Base-by-base conservation (phyloP, 306 rosid species). In the Prosopis cineraria region DNA sequence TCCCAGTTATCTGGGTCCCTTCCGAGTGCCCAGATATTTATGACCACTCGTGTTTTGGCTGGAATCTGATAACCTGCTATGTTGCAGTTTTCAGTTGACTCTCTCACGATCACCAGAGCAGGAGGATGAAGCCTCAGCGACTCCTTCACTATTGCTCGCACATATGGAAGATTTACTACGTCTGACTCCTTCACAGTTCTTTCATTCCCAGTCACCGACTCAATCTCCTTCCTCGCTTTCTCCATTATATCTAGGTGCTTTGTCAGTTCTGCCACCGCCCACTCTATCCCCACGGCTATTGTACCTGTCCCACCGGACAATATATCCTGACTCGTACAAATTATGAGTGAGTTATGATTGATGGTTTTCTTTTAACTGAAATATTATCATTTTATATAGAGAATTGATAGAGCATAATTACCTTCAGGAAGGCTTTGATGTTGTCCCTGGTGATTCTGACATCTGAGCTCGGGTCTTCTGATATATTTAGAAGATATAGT, bases 51-150 rank as follows among this genome's bases (percentile, higher is more conserved):
- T n/a, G 87, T 86, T 34, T 82, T 84, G 22, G 84, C 69, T 20
- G 93, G 90, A 65, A 90, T 88, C 25, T 89, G 80, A 75, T 83
- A 89, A 5, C 88, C 93, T 8, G 33, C 73, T 36, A 84, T 48
- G 8, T 19, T 84, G 80, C 92, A 84, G n/a, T 77, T 52, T n/a
- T 84, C 77, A 0, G 91, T 56, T 45, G 91, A 83, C n/a, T 87
- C 92, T 76, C 98, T 86, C 52, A 83, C 9, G 8, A 87, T 70
- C 44, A 91, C 62, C 22, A 97, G 95, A 45, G 87, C 73, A 1
- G 96, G 84, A n/a, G 98, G 93, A 79, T 89, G 95, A 78, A 91
- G 95, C 88, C 97, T 89, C 5, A 91, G 78, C 6, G 97, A 87
- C 85, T 88, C 95, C 8, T 79, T 88, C 1, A 83, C 52, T 48